These are phyloP conservation scores for Effrenium voratum DNA, from an alignment of 73 alveolate genomes.

Conservation along the genomic window DNA sequence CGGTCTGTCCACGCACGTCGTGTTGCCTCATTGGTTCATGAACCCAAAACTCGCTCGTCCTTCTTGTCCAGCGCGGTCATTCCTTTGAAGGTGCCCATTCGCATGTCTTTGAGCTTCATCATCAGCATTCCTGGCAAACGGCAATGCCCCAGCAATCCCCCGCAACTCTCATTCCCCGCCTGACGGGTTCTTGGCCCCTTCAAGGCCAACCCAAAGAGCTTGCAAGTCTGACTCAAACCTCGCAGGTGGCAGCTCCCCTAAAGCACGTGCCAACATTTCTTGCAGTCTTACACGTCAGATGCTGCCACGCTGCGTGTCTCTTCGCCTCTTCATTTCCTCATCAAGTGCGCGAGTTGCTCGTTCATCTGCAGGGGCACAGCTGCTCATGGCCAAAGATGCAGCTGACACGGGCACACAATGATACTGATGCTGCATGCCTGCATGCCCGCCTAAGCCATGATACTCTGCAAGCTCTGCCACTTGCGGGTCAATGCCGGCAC, in stretches of 20 bases:
- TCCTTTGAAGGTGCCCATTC: constrained; percentile 90
- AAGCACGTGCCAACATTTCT: background rate
- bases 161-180: background rate
- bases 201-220: constrained; percentile 90
- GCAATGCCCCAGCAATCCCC: background rate
- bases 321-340: constrained; percentile 85
- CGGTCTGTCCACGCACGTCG: too few relatives aligned
- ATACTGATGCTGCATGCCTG: background rate
- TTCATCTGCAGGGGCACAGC: constrained; percentile 30
- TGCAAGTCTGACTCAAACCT: constrained; percentile 91
- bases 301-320: constrained; percentile 62
- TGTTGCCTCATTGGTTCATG: background rate
- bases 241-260: background rate
- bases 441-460: constrained; percentile 54
- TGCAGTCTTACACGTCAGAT: background rate
- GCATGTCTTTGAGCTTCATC: constrained; percentile 90
- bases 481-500: constrained; percentile 80
- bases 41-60: background rate
- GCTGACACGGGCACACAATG: background rate
- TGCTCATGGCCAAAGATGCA: background rate
- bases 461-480: constrained; percentile 79
- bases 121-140: constrained; percentile 59
- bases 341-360: constrained; percentile 89
- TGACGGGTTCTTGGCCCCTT: constrained; percentile 92
- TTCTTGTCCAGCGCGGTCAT: constrained; percentile 85